These are phyloP conservation scores for Sugiyamaella floridensis DNA, from an alignment of 805 yeast genomes.

Conservation along the genomic window DNA sequence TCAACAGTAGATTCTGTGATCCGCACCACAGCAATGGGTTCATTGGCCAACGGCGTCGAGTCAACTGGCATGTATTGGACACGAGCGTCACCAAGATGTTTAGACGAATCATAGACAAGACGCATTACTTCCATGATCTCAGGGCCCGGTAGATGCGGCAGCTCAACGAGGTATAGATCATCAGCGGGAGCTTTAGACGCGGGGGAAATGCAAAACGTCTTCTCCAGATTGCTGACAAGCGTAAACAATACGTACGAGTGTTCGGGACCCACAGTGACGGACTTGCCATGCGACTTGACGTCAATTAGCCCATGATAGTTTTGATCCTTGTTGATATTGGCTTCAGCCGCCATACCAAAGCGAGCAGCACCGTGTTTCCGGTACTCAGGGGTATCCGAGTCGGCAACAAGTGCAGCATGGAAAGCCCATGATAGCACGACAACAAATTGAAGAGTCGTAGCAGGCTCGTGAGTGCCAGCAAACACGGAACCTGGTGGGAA, in stretches of 20 bases:
- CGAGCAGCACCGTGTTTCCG: constrained; percentile 58
- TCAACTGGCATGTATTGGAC: constrained; percentile 41
- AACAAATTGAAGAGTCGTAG: constrained; percentile 32
- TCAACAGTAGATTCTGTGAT: constrained; percentile 29
- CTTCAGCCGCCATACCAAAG: constrained; percentile 61
- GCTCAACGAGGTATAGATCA: constrained; percentile 41
- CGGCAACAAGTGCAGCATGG: constrained; percentile 80
- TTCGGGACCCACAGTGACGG: constrained; percentile 29
- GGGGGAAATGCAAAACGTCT: constrained; percentile 59
- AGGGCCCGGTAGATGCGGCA: constrained; percentile 33
- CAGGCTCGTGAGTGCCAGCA: constrained; percentile 16
- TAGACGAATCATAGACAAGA: constrained; percentile 50
- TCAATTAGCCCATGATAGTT: constrained; percentile 41
- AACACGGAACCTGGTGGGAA: constrained; percentile 35
- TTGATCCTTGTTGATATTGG: constrained; percentile 46
- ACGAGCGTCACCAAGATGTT: constrained; percentile 42
- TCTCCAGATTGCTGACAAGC: constrained; percentile 50
- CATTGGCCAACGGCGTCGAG: constrained; percentile 7
- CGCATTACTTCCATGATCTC: constrained; percentile 49
- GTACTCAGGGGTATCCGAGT: constrained; percentile 63
- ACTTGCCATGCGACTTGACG: constrained; percentile 9
- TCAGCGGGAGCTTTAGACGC: constrained; percentile 39
- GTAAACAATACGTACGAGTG: constrained; percentile 58
- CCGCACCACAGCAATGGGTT: constrained; percentile 13
- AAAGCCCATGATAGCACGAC: constrained; percentile 81